Base-by-base conservation (phyloP, 139 green algal genomes). In the Picochlorum sp. region DNA sequence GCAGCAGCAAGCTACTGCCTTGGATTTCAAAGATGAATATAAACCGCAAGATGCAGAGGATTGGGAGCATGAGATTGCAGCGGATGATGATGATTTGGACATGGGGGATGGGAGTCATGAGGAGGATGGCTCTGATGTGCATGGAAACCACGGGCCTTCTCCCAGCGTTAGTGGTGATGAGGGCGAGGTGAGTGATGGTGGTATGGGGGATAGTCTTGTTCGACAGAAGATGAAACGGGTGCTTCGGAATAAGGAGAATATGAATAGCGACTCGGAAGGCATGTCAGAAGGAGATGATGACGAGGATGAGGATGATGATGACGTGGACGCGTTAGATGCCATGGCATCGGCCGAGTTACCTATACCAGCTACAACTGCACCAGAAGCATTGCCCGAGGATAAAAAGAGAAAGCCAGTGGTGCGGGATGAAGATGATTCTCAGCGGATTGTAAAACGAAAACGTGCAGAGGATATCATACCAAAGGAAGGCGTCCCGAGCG, bases 31-130 rank as follows among this genome's bases (percentile, higher is more conserved):
- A n/a, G 45, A 58, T 21, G 58, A 52, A 30, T n/a, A 24, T 57
- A 37, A 63, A 21, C 62, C 45, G 18, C 6, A 15, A 2, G 55
- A 77, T 58, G 71, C 60, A 20, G 71, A 77, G 38, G 71, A 77
- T 54, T 77, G 71, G 71, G 71, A 77, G 59, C 71, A 77, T 24
- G 71, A 77, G 49, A 47, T 62, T 10, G 34, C 45, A 34, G 71
- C 71, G 2, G 71, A 64, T 15, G 71, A 77, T 45, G 71, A 77
- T 26, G 71, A 77, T 41, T 24, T 77, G 24, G 65, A 77, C 28
- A 73, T 77, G 71, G 71, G 71, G 5, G 57, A 66, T 49, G 38
- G 49, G 1, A 67, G 68, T 38, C 57, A 73, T 21, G 71, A 68
- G 41, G 64, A 62, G 9, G 69, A 45, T 15, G 49, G 13, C 4